These are phyloP conservation scores for Kodamaea arcana DNA, from an alignment of 1,139 yeast species.

Conservation along the genomic window DNA sequence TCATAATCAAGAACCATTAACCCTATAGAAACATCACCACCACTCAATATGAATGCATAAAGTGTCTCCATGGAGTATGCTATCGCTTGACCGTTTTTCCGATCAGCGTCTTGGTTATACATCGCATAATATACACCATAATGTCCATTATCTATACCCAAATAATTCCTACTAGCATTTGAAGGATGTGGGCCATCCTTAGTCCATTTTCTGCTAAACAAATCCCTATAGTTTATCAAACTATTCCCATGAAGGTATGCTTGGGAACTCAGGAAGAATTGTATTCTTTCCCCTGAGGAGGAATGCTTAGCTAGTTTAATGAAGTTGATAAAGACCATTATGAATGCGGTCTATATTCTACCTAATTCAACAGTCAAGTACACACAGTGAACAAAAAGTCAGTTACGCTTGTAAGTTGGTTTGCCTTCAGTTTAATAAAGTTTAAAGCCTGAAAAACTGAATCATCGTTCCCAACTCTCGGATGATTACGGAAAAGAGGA, in stretches of 20 bases:
- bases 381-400: too few relatives aligned
- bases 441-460: too few relatives aligned
- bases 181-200: constrained; percentile 34
- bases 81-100: constrained; percentile 9
- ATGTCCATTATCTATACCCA: constrained; percentile 38
- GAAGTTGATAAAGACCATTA: constrained; percentile 18
- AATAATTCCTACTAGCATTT: constrained; percentile 19
- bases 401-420: too few relatives aligned
- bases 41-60: constrained; percentile 9
- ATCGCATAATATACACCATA: constrained; percentile 44
- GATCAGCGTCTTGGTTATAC: constrained; percentile 36
- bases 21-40: constrained; percentile 1
- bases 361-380: too few relatives aligned
- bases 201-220: constrained; percentile 21
- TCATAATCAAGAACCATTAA: constrained; percentile 10
- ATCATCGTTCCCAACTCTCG: not conserved
- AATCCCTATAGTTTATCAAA: constrained; percentile 19
- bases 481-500: not conserved
- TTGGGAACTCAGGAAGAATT: constrained; percentile 40
- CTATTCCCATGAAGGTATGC: constrained; percentile 29
- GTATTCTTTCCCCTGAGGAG: constrained; percentile 20
- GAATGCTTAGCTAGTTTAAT: constrained; percentile 24
- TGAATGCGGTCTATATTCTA: too few relatives aligned
- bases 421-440: not conserved
- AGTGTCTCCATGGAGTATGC: constrained; percentile 10